phyloP scores from a whole-genome alignment of 2,329 filamentous ascomycete species.

The Clonostachys byssicola region DNA sequence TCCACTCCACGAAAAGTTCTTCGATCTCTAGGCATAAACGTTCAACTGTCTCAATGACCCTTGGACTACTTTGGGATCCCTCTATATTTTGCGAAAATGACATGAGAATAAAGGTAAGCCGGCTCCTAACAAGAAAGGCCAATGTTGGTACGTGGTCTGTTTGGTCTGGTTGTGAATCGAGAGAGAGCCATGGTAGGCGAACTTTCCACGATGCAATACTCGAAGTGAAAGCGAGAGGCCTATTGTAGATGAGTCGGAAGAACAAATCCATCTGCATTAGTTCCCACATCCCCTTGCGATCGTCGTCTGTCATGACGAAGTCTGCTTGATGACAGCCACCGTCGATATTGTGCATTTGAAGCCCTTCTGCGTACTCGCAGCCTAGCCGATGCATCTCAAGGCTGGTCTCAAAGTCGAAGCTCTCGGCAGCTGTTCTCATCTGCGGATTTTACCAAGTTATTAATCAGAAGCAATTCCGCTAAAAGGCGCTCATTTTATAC shows the following conservation, averaged over 20 bases:
- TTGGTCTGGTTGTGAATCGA: conserved; percentile 5
- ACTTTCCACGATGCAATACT: conserved; percentile 18
- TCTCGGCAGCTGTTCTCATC: conserved; percentile 17
- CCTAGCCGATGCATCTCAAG: conserved; percentile 21
- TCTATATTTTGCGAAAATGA: conserved; percentile 21
- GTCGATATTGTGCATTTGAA: conserved; percentile 22
- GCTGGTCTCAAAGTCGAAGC: conserved; percentile 21
- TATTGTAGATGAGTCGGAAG: conserved; percentile 20
- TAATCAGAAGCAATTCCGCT: background rate
- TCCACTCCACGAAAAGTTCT: conserved; percentile 17
- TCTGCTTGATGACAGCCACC: conserved; percentile 2
- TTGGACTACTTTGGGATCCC: conserved; percentile 8
- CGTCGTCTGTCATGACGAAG: conserved; percentile 8
- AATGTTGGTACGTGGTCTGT: conserved; percentile 1
- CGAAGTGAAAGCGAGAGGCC: conserved; percentile 15
- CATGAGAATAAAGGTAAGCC: conserved; percentile 18
- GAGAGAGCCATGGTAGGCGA: conserved; percentile 22
- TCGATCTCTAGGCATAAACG: conserved; percentile 17
- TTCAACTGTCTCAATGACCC: conserved; percentile 12
- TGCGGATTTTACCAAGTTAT: background rate
- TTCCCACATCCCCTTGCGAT: conserved; percentile 23
- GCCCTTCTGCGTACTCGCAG: conserved; percentile 18
- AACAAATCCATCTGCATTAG: conserved; percentile 23
- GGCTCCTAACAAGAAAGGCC: conserved; percentile 16
- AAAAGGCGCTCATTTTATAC: conserved; percentile 3